A percentile compares a stretch with the other conserved stretches of the same genome.
These are phyloP conservation scores for Sugiyamaella japonica DNA, from an alignment of 1,139 yeast species.

Conservation along the genomic window DNA sequence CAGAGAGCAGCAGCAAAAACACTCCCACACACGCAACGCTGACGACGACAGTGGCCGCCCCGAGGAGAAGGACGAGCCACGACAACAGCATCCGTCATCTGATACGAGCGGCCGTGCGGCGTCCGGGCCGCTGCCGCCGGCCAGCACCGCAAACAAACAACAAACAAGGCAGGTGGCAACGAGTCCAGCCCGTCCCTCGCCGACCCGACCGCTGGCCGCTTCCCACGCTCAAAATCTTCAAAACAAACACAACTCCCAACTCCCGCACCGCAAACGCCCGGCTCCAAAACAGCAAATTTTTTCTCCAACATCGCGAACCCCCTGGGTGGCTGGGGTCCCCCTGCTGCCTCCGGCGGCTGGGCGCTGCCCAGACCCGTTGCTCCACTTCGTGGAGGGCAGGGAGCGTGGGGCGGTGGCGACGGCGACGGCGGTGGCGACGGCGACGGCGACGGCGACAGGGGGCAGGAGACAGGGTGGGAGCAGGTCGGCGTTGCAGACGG, in stretches of 20 bases:
- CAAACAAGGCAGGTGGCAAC: neutral
- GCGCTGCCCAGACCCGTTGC: neutral
- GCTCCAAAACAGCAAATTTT: neutral
- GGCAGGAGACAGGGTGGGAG: neutral
- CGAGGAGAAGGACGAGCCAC: too few species aligned
- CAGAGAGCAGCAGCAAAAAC: too few species aligned
- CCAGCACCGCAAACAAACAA: neutral
- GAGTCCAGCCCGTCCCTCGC: too few species aligned
- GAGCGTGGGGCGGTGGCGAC: neutral
- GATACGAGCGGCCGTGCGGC: neutral
- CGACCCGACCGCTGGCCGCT: neutral
- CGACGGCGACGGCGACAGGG: neutral
- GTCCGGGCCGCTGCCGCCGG: too few species aligned
- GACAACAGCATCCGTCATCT: too few species aligned
- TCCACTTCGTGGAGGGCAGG: neutral
- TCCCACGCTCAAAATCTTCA: conserved; percentile 16
- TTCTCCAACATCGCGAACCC: too few species aligned
- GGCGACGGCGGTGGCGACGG: neutral
- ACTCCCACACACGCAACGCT: too few species aligned
- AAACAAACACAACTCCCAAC: conserved; percentile 16
- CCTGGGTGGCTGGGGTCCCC: neutral
- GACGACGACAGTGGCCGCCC: too few species aligned
- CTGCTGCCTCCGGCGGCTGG: neutral
- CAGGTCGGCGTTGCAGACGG: neutral
- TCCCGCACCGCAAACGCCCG: neutral